These are phyloP conservation scores for Tricholoma hemisulphureum DNA, from an alignment of 768 basidiomycete genomes.

Conservation along the genomic window DNA sequence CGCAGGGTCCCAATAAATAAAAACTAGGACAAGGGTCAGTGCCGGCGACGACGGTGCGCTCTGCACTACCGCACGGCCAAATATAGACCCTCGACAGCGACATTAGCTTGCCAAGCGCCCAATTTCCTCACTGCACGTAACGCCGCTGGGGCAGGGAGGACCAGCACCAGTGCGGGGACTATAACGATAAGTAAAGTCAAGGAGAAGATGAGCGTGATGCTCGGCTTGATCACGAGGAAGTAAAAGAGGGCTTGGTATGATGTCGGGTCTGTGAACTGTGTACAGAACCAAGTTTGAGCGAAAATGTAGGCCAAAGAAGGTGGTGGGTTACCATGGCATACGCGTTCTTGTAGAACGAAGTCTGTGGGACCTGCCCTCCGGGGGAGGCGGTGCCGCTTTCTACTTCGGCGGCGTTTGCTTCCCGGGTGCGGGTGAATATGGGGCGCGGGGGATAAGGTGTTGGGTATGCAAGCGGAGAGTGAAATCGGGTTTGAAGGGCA, in stretches of 20 bases:
- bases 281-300: neutral
- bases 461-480: conserved; percentile 62
- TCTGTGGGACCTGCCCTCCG: conserved; percentile 46
- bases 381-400: conserved; percentile 40
- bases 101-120: conserved; percentile 81
- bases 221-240: conserved; percentile 84
- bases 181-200: conserved; percentile 54
- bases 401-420: conserved; percentile 45
- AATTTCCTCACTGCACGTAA: conserved; percentile 63
- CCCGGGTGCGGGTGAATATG: conserved; percentile 67
- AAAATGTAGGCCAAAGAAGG: neutral
- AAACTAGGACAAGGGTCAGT: no score
- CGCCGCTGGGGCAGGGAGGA: conserved; percentile 67
- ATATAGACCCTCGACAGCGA: conserved; percentile 73
- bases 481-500: conserved; percentile 66
- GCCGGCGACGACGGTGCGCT: no score
- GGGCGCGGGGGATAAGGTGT: conserved; percentile 67
- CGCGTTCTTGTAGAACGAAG: conserved; percentile 77
- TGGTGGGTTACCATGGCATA: conserved; percentile 67
- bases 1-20: no score
- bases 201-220: conserved; percentile 68
- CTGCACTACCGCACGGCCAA: conserved; percentile 42
- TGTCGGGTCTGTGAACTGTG: conserved; percentile 75
- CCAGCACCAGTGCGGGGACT: conserved; percentile 53
- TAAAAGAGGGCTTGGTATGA: conserved; percentile 87